phyloP scores from a whole-genome alignment of 2,329 filamentous ascomycete genomes.

The Botrytis tulipae region DNA sequence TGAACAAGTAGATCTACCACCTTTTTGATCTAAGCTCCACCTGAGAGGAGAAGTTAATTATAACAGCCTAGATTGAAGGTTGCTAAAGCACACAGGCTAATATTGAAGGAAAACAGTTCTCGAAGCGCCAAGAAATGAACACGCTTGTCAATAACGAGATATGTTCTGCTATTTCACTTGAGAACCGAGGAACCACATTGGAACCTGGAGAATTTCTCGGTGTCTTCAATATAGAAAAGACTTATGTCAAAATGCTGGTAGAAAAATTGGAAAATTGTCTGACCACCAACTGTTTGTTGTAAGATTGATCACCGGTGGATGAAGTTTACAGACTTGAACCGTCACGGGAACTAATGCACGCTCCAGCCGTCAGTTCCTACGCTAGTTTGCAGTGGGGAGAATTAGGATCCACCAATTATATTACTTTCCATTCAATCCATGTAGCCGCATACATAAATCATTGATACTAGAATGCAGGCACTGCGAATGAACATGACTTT shows the following conservation, averaged over 20 bases:
- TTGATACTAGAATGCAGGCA: not conserved
- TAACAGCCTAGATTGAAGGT: conserved; percentile 2
- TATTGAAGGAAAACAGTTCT: not conserved
- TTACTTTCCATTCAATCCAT: not conserved
- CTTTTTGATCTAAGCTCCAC: not conserved
- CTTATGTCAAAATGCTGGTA: not conserved
- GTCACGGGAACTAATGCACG: not conserved
- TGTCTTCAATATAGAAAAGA: not conserved
- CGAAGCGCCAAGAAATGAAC: not conserved
- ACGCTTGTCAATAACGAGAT: not conserved
- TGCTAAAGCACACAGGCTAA: not conserved
- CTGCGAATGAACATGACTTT: not conserved
- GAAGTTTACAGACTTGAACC: not conserved
- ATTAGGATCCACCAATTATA: conserved; percentile 13
- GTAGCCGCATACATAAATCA: not conserved
- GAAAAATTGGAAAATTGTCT: not conserved
- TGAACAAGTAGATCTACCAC: not conserved
- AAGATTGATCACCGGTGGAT: not conserved
- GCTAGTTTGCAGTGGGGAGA: not conserved
- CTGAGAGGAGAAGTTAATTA: not conserved
- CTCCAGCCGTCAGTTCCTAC: not conserved
- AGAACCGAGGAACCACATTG: not conserved
- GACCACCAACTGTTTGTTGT: no score
- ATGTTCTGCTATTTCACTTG: not conserved
- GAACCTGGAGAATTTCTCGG: not conserved